A percentile compares a stretch with the other conserved stretches of the same genome.
These are phyloP conservation scores for Tritrichomonas foetus DNA, from an alignment of 208 protist species.

Conservation along the genomic window DNA sequence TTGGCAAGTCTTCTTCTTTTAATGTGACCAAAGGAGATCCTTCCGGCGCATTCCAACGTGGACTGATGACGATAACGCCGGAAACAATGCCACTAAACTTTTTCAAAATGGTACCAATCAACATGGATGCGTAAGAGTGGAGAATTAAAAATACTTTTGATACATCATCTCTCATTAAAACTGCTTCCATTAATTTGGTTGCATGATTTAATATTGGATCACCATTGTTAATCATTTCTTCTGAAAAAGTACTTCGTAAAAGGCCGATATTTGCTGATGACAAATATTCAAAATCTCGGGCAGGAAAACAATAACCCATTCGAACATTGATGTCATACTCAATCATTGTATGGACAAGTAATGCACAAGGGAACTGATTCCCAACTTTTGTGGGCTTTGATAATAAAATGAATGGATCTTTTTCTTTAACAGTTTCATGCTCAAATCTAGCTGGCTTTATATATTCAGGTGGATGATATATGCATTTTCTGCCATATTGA, in stretches of 20 bases:
- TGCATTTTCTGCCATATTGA: background rate
- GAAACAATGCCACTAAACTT: background rate
- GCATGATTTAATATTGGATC: background rate
- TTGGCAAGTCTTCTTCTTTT: background rate
- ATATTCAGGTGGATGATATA: background rate
- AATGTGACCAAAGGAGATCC: background rate
- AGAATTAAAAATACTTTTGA: background rate
- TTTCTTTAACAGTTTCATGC: too few species aligned
- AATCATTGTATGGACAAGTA: background rate
- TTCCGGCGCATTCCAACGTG: background rate
- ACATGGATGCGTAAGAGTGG: background rate
- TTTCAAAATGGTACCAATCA: background rate
- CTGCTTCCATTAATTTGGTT: background rate
- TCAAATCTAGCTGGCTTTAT: background rate
- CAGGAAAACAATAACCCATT: background rate
- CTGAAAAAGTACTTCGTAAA: background rate
- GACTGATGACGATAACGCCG: background rate
- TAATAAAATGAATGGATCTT: background rate
- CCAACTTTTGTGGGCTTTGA: background rate
- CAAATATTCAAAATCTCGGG: background rate
- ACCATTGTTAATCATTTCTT: background rate
- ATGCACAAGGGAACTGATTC: background rate
- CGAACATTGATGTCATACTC: background rate
- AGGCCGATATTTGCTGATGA: background rate
- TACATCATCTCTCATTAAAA: background rate